Conservation (phyloP, 2,329 filamentous ascomycete genomes). For the Botrytis sinoallii region DNA sequence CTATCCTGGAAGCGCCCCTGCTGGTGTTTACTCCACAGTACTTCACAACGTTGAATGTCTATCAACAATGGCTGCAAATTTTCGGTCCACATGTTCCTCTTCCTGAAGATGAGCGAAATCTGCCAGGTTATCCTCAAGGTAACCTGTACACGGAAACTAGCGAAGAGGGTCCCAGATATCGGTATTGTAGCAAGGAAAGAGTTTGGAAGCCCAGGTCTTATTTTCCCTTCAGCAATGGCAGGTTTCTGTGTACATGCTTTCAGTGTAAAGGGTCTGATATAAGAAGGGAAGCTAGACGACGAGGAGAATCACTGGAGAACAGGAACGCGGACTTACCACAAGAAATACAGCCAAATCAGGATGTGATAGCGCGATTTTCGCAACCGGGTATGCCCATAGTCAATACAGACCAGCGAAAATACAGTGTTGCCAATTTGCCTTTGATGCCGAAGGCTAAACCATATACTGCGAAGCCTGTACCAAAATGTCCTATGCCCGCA, state of each 20-base stretch:
- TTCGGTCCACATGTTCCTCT: neutral
- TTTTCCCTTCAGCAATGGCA: neutral
- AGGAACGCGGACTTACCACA: neutral
- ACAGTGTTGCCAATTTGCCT: neutral
- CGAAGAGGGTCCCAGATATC: neutral
- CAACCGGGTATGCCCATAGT: neutral
- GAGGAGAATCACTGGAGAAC: neutral
- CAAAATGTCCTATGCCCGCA: neutral
- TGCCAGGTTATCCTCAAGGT: neutral
- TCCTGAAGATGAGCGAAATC: neutral
- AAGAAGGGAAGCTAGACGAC: neutral
- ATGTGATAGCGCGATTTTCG: neutral
- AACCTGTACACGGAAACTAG: neutral
- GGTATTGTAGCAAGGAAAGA: neutral
- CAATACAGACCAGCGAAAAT: neutral
- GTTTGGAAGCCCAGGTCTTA: neutral
- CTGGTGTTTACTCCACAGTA: neutral
- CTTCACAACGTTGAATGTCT: neutral
- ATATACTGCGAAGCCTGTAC: neutral
- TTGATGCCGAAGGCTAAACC: neutral
- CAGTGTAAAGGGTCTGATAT: fast-evolving
- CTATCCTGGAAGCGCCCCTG: neutral
- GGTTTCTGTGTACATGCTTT: neutral
- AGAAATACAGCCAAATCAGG: neutral
- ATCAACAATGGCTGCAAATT: neutral